Base-by-base conservation (phyloP, 225 moss, liverwort and hornwort genomes). In the Bryum argenteum region DNA sequence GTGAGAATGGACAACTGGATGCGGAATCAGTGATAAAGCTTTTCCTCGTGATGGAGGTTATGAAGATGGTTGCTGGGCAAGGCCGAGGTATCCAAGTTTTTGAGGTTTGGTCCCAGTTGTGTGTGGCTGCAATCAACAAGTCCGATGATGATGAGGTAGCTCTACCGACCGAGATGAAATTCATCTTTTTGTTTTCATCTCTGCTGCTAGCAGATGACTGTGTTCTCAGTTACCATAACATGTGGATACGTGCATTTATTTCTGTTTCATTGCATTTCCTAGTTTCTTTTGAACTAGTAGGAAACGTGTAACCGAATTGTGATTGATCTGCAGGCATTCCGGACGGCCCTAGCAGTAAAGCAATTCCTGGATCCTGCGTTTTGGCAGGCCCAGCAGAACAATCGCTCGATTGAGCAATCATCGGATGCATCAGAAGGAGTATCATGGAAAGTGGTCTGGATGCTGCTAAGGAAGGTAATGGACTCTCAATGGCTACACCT, bases 401-500 rank as follows among this genome's bases (percentile, higher is more conserved):
- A 74, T 26, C 26, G 4, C 43, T 68, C 82, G 64, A 80, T 55
- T 15, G 71, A 75, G 48, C 63, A 13, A 74, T 61, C 58, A 45
- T 33, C 55, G 61, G 57, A 76, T 41, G 79, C 71, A 65, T 68
- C 65, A 52, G 76, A 66, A 58, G 89, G 91, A 70, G 70, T 87
- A 19, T 75, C 88, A 53, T 90, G 91, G 91, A 91, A 90, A 72
- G 68, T 90, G 50, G 90, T 92, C 15, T 90, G 89, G 89, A 80
- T 73, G 72, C 76, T 89, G 57, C 73, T 99, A 45, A 87, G 70
- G 11, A 85, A 84, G 70, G 88, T 81, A 9, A 57, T 99, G 77
- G 89, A 94, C 69, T 80, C 75, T 64, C 89, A 88, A 51, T 99
- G 94, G 94, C 88, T 92, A 70, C 79, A 83, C 47, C 80, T 94